Base-by-base conservation (phyloP, 768 basidiomycete species). In the Trametes cubensis region DNA sequence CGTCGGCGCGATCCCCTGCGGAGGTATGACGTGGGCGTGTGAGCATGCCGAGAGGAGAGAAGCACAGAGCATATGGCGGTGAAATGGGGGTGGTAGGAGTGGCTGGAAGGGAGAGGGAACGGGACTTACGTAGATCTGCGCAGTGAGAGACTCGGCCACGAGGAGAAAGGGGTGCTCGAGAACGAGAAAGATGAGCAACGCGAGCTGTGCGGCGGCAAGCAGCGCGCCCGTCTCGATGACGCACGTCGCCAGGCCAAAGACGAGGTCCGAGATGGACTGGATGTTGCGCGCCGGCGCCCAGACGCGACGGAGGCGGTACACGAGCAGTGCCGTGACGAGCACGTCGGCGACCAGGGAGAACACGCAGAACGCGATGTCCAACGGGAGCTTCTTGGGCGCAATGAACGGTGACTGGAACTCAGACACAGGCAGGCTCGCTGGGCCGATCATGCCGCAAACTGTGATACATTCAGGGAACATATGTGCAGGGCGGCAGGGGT, bases 1-100 rank as follows among this genome's bases (percentile, higher is more conserved):
- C 20, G 62, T 63, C 26, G 62, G 62, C 11, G 57, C 62, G 41
- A 63, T 63, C 4, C 62, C 62, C 62, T 63, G 57, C 23, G 34
- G 10, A 5, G 34, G 34, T 34, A 34, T 34, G 34, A 34, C 34
- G 34, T 34, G 34, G 15, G 28, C 2, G 30, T 15, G 52, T 42
- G 26, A 40, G 39, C 15, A 1, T n/a, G 20, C 14, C 3, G 2
- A 14, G 21, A n/a, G 42, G n/a, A 6, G 5, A 34, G 5, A 6
- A 34, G 6, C 5, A 11, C 11, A 11, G 2, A 34, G 34, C 34
- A 5, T 4, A 34, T 10, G 11, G 34, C 34, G 34, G 34, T 11
- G 11, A 34, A 8, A 30, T 30, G 28, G 8, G 8, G 28, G 28
- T 34, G 4, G 6, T 17, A 26, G 15, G 17, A 38, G n/a, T 20